Evolutionary conservation across 2,329 filamentous ascomycete genomes (phyloP).

Genomic region (Cryphonectria nitschkei): DNA sequence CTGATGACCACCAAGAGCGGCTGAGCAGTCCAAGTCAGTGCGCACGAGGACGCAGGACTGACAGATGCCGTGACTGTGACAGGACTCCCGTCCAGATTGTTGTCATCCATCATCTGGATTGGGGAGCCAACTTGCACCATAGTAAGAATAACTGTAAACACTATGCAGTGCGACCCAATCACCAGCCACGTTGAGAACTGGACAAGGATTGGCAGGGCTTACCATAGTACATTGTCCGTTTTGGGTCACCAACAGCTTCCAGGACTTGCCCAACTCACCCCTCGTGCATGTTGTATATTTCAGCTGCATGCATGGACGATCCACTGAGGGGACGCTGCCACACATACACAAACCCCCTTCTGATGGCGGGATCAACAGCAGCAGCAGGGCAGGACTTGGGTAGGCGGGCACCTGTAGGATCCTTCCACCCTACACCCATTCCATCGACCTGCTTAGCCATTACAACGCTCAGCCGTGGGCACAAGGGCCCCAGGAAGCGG

Average conservation of each 20-base stretch:
- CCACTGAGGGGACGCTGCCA: constrained; percentile 8
- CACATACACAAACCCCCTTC: background rate
- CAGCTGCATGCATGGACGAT: constrained; percentile 6
- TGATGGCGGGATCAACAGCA: background rate
- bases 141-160: background rate
- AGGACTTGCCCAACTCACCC: background rate
- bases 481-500: background rate
- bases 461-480: background rate
- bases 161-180: background rate
- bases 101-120: background rate
- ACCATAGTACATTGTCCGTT: background rate
- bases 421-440: background rate
- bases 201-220: background rate
- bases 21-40: background rate
- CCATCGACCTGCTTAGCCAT: background rate
- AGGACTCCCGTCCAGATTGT: background rate
- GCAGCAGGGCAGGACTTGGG: background rate
- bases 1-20: background rate
- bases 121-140: background rate
- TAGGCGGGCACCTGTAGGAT: constrained; percentile 11
- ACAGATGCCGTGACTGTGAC: background rate
- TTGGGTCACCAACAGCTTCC: constrained; percentile 8
- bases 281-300: constrained; percentile 11
- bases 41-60: background rate
- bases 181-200: background rate